These are phyloP conservation scores for Xylariaceae sp. DNA, from an alignment of 2,329 filamentous ascomycete species.

Conservation along the genomic window DNA sequence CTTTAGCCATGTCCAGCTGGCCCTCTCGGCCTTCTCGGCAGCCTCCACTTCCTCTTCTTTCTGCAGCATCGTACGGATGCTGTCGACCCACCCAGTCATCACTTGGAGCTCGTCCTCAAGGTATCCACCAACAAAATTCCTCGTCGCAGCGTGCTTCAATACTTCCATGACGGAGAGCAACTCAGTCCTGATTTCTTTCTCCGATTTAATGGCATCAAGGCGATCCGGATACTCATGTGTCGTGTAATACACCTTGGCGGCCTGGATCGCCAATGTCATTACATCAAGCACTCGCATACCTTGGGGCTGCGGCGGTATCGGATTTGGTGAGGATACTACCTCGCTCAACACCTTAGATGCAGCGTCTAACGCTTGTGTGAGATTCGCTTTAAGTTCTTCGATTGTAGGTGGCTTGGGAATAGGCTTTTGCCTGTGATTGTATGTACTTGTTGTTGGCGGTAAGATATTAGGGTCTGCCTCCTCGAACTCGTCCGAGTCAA, in stretches of 20 bases:
- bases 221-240: slow-evolving; percentile 83
- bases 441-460: slow-evolving; percentile 95
- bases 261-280: slow-evolving; percentile 89
- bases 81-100: slow-evolving; percentile 74
- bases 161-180: slow-evolving; percentile 84
- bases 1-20: slow-evolving; percentile 74
- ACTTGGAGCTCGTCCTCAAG: slow-evolving; percentile 70
- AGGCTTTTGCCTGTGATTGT: slow-evolving; percentile 77
- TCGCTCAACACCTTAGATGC: slow-evolving; percentile 60
- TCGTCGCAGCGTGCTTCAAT: slow-evolving; percentile 82
- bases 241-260: slow-evolving; percentile 95
- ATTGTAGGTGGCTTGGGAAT: slow-evolving; percentile 81
- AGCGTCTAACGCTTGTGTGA: slow-evolving; percentile 42
- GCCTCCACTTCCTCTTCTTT: slow-evolving; percentile 75
- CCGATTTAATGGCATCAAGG: slow-evolving; percentile 80
- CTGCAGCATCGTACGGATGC: slow-evolving; percentile 71
- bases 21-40: slow-evolving; percentile 64
- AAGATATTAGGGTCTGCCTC: slow-evolving; percentile 74
- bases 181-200: slow-evolving; percentile 79
- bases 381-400: slow-evolving; percentile 63
- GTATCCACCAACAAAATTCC: slow-evolving; percentile 81
- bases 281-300: slow-evolving; percentile 90
- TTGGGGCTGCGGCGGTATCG: slow-evolving; percentile 42
- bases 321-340: slow-evolving; percentile 40
- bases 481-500: slow-evolving; percentile 57